Evolutionary conservation across 2,329 filamentous ascomycete genomes (phyloP).

Genomic region (Talaromyces sp.): DNA sequence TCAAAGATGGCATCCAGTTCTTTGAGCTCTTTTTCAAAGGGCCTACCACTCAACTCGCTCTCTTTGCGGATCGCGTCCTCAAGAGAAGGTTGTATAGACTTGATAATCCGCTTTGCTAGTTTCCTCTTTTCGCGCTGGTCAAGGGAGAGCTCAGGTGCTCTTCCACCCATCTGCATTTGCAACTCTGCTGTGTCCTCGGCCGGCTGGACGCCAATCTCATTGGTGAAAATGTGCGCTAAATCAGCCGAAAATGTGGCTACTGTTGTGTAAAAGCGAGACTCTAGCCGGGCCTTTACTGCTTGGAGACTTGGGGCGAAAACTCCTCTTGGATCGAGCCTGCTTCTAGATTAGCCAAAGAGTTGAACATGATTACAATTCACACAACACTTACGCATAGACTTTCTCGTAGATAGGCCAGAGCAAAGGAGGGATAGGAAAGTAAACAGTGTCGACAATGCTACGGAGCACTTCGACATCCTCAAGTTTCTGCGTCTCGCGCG

Average conservation of each 20-base stretch:
- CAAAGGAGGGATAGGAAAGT: constrained; percentile 79
- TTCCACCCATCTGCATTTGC: constrained; percentile 48
- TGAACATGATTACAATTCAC: background rate
- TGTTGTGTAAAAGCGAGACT: constrained; percentile 55
- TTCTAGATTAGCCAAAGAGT: constrained; percentile 15
- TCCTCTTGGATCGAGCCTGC: constrained; percentile 47
- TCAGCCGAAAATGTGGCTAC: constrained; percentile 58
- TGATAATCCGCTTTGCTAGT: constrained; percentile 84
- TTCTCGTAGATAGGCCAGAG: constrained; percentile 74
- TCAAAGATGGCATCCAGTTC: constrained; percentile 72
- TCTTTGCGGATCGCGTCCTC: constrained; percentile 75
- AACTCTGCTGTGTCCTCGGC: constrained; percentile 42
- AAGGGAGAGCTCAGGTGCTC: constrained; percentile 40
- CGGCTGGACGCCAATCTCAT: constrained; percentile 47
- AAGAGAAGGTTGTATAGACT: constrained; percentile 70
- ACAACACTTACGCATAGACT: constrained; percentile 66
- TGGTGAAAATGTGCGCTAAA: constrained; percentile 51
- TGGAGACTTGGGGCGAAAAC: constrained; percentile 52
- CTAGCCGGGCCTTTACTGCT: constrained; percentile 48
- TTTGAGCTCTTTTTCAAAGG: constrained; percentile 63
- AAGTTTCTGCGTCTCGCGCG: constrained; percentile 72
- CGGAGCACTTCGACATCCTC: constrained; percentile 70
- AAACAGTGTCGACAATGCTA: constrained; percentile 78
- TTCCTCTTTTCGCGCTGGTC: constrained; percentile 78
- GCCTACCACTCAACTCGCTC: constrained; percentile 68